phyloP scores from a whole-genome alignment of 2,329 filamentous ascomycete species.

The Neurospora crassa region DNA sequence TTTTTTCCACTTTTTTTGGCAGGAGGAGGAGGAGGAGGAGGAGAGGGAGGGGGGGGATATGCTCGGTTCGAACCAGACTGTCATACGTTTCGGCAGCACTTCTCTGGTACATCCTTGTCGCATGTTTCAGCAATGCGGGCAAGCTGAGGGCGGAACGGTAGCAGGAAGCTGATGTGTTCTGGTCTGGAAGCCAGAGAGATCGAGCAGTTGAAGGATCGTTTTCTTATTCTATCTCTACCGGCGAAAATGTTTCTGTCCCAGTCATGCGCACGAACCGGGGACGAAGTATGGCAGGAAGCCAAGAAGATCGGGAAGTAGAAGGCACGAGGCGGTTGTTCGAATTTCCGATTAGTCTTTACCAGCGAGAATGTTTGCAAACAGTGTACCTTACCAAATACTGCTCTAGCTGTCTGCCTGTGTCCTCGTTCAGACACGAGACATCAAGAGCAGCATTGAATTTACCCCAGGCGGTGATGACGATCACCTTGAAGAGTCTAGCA shows the following conservation, averaged over 20 bases:
- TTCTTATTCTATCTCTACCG: not conserved
- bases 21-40: too few species aligned
- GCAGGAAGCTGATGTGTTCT: not conserved
- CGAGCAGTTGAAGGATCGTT: not conserved
- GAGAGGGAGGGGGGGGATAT: not conserved
- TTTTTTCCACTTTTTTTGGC: not conserved
- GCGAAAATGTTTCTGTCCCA: not conserved
- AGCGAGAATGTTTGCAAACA: not conserved
- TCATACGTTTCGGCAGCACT: not conserved
- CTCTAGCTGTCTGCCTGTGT: not conserved
- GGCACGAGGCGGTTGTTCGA: not conserved
- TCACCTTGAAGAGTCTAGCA: not conserved
- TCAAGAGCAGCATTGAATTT: not conserved
- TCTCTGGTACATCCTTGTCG: not conserved
- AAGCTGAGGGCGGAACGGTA: not conserved
- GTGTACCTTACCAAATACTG: not conserved
- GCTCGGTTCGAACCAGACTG: not conserved
- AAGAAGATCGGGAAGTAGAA: not conserved
- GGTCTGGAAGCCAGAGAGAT: conserved; percentile 4
- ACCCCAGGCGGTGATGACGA: not conserved
- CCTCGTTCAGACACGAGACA: not conserved
- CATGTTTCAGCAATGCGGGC: not conserved
- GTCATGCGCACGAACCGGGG: not conserved
- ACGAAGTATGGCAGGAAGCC: not conserved
- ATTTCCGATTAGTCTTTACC: not conserved